Base-by-base conservation (phyloP, 257 asterid genomes). In the Gynochthodes officinalis region DNA sequence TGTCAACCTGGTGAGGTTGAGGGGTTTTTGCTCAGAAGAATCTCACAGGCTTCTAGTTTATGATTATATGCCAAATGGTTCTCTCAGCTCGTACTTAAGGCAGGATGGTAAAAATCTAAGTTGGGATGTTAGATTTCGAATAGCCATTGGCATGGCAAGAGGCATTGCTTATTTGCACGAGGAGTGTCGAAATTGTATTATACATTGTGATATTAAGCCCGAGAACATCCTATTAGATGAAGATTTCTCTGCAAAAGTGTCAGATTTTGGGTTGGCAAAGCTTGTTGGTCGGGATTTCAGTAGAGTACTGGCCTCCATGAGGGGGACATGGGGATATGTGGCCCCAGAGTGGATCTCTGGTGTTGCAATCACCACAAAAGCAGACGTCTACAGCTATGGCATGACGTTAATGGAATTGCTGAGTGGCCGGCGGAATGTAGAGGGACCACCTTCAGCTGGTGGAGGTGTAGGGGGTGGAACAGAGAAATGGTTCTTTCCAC, bases 291-390 rank as follows among this genome's bases (percentile, higher is more conserved):
- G 97, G 75, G 97, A 89, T 78, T 85, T 87, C 55, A 91, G 97
- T 50, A 65, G 96, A 73, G 90, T 91, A 13, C 70, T 89, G 32
- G 94, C 92, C 0, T 82, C 96, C 28, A 87, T 89, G 92, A 84
- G 97, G 23, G 96, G 93, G 5, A 91, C 96, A 2, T 85, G 96
- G 94, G 97, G 97, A 4, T 91, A 91, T 23, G 91, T 91, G 44
- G 96, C 97, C 21, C 97, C 96, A 0, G 97, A 91, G 81, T 91
- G 96, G 95, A 86, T 91, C 75, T 91, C 97, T 19, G 94, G 95
- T 0, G 89, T 87, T 27, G 95, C 94, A 0, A 90, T 91, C 71
- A 91, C 96, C 44, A 82, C 95, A 0, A 91, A 91, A 59, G 97
- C 93, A 3, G 95, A 89, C 33, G 95, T 91, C 1, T 91, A 89